A percentile compares a stretch with the other conserved stretches of the same genome.
Conservation (phyloP, 2,329 filamentous ascomycete species). For the Emergomyces orientalis region DNA sequence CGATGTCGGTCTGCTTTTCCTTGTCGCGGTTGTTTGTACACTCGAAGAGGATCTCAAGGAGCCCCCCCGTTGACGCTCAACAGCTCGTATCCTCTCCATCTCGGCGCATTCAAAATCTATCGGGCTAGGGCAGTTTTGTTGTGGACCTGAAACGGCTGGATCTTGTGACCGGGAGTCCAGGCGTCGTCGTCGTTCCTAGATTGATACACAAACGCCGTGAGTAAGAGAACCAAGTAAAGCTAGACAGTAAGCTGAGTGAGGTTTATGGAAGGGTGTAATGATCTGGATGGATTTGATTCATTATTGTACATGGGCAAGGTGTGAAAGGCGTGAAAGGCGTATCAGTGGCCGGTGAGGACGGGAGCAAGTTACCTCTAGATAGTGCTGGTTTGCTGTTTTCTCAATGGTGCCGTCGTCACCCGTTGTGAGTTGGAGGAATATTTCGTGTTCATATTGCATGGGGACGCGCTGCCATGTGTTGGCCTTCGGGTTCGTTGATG, state of each 20-base stretch:
- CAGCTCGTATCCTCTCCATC: neutral
- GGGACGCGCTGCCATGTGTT: slow-evolving; percentile 10
- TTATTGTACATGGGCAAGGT: neutral
- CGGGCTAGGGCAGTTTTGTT: slow-evolving; percentile 19
- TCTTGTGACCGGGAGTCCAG: slow-evolving; percentile 20
- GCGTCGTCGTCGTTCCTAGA: slow-evolving; percentile 22
- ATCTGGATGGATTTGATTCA: neutral
- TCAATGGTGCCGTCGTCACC: slow-evolving; percentile 15
- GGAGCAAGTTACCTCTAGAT: slow-evolving; percentile 20
- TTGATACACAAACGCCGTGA: neutral
- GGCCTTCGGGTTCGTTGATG: neutral
- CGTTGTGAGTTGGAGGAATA: slow-evolving; percentile 23
- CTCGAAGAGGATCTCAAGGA: neutral
- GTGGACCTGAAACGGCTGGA: slow-evolving; percentile 23
- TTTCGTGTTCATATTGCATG: slow-evolving; percentile 27
- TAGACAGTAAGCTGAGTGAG: neutral
- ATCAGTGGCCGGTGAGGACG: neutral
- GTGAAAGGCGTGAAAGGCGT: neutral
- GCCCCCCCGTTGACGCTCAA: neutral
- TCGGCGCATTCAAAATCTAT: slow-evolving; percentile 24
- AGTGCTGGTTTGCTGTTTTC: slow-evolving; percentile 26
- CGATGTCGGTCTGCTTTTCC: neutral
- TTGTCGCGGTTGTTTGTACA: neutral
- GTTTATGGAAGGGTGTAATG: neutral
- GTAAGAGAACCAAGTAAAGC: neutral